phyloP scores from a whole-genome alignment of 2,329 filamentous ascomycete genomes.

The Sporothrix protearum region DNA sequence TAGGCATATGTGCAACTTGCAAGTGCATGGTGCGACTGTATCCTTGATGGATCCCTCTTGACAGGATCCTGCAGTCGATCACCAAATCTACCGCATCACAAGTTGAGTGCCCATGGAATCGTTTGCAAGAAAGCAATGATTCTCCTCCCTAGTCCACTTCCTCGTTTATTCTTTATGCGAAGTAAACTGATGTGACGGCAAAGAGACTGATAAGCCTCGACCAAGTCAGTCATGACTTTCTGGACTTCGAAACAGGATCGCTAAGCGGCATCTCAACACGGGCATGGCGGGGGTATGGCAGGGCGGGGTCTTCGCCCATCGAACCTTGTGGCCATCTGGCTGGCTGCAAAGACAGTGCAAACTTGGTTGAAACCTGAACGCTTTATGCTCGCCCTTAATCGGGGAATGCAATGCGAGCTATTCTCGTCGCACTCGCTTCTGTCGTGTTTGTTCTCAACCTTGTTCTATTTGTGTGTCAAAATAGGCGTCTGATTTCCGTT shows the following conservation, averaged over 20 bases:
- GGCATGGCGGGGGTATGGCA: not conserved
- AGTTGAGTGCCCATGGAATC: not conserved
- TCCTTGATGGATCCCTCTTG: conserved; percentile 17
- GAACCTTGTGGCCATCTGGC: not conserved
- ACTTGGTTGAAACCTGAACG: conserved; percentile 17
- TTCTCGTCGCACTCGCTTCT: not conserved
- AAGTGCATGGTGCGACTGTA: conserved; percentile 26
- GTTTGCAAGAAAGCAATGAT: not conserved
- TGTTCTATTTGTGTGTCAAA: not conserved
- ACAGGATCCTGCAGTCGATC: conserved; percentile 25
- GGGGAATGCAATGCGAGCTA: not conserved
- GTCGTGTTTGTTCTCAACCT: not conserved
- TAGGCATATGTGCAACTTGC: conserved; percentile 25
- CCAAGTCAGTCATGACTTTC: not conserved
- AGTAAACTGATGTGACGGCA: not conserved
- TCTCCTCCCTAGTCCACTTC: not conserved
- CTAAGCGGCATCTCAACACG: not conserved
- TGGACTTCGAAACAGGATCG: conserved; percentile 8
- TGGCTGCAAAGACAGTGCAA: not conserved
- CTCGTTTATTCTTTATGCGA: not conserved
- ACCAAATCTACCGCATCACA: conserved; percentile 16
- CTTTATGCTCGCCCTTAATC: not conserved
- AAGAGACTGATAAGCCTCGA: not conserved
- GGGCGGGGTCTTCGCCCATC: not conserved
- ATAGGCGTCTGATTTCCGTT: not conserved